A percentile compares a stretch with the other conserved stretches of the same genome.
Conservation (phyloP, 148 eudicot species). For the Polygonum maritimum region DNA sequence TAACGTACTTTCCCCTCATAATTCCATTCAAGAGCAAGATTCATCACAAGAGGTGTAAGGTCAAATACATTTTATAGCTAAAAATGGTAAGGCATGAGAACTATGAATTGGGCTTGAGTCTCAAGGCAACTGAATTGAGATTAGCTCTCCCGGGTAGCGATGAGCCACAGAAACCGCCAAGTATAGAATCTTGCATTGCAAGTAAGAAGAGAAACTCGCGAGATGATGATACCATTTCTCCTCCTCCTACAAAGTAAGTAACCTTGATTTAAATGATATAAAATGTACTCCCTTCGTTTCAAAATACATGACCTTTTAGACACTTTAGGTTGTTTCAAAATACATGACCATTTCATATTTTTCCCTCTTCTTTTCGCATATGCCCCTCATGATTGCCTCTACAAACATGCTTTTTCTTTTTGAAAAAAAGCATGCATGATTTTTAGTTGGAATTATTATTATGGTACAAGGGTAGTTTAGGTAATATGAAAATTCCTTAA, state of each 20-base stretch:
- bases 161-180: background rate
- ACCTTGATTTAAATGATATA: background rate
- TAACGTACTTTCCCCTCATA: background rate
- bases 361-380: too few species aligned
- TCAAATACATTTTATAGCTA: background rate
- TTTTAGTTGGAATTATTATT: too few species aligned
- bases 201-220: slow-evolving; percentile 38
- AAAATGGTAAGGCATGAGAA: slow-evolving; percentile 2
- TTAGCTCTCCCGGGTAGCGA: slow-evolving; percentile 50
- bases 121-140: slow-evolving; percentile 58
- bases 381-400: too few species aligned
- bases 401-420: too few species aligned
- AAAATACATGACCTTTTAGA: too few species aligned
- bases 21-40: background rate
- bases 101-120: slow-evolving; percentile 14
- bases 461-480: too few species aligned
- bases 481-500: too few species aligned
- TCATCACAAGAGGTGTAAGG: background rate
- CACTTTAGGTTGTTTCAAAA: too few species aligned
- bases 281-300: too few species aligned
- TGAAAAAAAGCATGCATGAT: too few species aligned
- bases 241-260: slow-evolving; percentile 64
- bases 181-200: slow-evolving; percentile 12
- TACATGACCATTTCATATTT: too few species aligned
- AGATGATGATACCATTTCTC: slow-evolving; percentile 17